phyloP scores from a whole-genome alignment of 306 rosid species.

The Arachis stenosperma region DNA sequence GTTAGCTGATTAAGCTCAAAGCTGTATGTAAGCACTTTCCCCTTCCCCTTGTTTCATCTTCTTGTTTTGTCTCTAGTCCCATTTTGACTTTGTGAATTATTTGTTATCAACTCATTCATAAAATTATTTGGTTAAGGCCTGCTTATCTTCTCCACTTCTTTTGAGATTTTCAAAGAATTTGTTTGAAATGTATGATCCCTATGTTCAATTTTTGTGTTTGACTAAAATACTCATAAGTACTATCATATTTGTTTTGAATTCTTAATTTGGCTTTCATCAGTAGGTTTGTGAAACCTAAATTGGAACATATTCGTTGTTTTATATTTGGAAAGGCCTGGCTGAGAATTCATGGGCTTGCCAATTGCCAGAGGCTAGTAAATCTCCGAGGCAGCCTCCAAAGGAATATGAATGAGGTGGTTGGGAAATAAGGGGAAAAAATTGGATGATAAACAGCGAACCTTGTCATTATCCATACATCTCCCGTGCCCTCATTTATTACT shows the following conservation, averaged over 20 bases:
- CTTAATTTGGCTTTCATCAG: constrained; percentile 8
- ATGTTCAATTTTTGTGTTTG: constrained; percentile 33
- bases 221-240: constrained; percentile 34
- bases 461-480: background rate
- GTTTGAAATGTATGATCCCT: constrained; percentile 52
- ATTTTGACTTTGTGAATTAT: constrained; percentile 50
- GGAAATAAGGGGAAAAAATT: background rate
- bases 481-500: background rate
- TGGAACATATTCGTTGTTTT: background rate
- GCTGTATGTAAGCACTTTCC: constrained; percentile 57
- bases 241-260: constrained; percentile 40
- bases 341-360: background rate
- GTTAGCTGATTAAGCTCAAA: constrained; percentile 61
- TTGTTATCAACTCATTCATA: constrained; percentile 50
- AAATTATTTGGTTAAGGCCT: constrained; percentile 50
- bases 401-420: background rate
- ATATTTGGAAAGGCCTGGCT: background rate
- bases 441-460: background rate
- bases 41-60: constrained; percentile 42
- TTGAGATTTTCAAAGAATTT: constrained; percentile 43
- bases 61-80: constrained; percentile 35
- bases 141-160: constrained; percentile 45
- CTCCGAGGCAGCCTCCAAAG: background rate
- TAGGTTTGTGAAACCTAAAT: constrained; percentile 17
- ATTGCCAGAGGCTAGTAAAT: background rate